Conservation (phyloP, 1,284 basidiomycete species). For the Malassezia japonica region DNA sequence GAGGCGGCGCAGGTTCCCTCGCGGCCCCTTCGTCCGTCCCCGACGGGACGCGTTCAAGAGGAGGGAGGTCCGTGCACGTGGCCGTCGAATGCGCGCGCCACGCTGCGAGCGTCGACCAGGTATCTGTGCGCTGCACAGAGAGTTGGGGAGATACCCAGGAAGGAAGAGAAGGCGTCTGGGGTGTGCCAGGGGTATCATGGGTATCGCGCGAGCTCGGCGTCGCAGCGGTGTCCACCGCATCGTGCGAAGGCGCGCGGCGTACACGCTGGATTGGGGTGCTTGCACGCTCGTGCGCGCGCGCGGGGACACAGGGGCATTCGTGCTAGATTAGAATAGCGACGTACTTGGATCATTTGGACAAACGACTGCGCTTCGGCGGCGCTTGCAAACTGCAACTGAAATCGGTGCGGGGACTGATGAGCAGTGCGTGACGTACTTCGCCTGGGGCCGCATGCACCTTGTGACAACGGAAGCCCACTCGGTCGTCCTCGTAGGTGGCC, state of each 20-base stretch:
- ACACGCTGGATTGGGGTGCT: not conserved
- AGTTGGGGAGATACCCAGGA: too few species aligned
- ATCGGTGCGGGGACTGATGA: not conserved
- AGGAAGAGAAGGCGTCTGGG: too few species aligned
- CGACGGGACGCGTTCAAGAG: too few species aligned
- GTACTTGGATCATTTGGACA: constrained; percentile 1
- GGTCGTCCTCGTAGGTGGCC: constrained; percentile 4
- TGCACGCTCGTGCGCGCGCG: not conserved
- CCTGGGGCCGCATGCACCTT: not conserved
- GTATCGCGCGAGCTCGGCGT: not conserved
- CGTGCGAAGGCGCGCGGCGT: too few species aligned
- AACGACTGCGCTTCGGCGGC: not conserved
- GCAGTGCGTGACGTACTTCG: not conserved
- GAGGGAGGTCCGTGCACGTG: too few species aligned
- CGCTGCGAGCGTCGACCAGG: too few species aligned
- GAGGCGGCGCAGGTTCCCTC: too few species aligned
- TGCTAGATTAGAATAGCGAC: not conserved
- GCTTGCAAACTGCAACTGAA: constrained; percentile 9
- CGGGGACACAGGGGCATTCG: constrained; percentile 11
- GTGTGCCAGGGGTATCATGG: not conserved
- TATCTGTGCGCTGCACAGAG: too few species aligned
- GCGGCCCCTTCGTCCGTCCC: too few species aligned
- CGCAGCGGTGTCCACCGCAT: too few species aligned
- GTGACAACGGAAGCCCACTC: constrained; percentile 5
- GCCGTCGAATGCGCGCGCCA: too few species aligned